phyloP scores from a whole-genome alignment of 768 basidiomycete species.

The Rhizopogon rudus region DNA sequence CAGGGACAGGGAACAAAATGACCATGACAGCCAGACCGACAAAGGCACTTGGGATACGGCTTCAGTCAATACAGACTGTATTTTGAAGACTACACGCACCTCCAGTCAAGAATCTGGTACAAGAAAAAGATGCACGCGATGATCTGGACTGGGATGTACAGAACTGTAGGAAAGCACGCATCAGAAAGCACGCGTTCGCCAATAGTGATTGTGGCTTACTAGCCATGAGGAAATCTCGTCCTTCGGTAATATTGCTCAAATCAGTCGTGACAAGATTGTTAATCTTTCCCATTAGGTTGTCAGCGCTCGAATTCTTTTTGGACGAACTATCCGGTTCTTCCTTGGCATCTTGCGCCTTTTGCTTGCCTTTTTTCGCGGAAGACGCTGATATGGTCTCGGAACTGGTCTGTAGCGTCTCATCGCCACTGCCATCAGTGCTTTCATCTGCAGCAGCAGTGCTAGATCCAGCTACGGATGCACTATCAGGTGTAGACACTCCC shows the following conservation, averaged over 20 bases:
- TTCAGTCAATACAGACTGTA: not conserved
- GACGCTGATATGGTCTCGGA: not conserved
- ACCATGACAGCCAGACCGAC: constrained; percentile 52
- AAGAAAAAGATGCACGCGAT: constrained; percentile 36
- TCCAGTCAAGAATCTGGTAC: constrained; percentile 46
- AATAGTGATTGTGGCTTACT: not conserved
- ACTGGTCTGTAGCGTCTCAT: not conserved
- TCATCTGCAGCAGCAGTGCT: constrained; percentile 7
- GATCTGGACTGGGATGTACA: constrained; percentile 8
- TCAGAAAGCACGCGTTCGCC: not conserved
- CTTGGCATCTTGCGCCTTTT: not conserved
- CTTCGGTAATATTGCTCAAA: constrained; percentile 11
- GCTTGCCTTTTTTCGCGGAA: constrained; percentile 2
- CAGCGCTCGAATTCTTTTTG: constrained; percentile 17
- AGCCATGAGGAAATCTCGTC: constrained; percentile 12
- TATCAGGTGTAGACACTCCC: constrained; percentile 5
- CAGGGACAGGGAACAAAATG: constrained; percentile 53
- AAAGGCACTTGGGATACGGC: constrained; percentile 29
- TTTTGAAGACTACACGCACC: not conserved
- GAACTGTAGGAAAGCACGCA: not conserved
- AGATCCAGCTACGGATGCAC: constrained; percentile 7
- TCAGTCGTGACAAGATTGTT: constrained; percentile 67
- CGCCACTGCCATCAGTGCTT: constrained; percentile 3
- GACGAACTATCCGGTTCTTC: not conserved
- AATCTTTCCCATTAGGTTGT: constrained; percentile 66